Evolutionary conservation across 2,329 filamentous ascomycete genomes (phyloP).

Genomic region (Colletotrichum cordylinicola): DNA sequence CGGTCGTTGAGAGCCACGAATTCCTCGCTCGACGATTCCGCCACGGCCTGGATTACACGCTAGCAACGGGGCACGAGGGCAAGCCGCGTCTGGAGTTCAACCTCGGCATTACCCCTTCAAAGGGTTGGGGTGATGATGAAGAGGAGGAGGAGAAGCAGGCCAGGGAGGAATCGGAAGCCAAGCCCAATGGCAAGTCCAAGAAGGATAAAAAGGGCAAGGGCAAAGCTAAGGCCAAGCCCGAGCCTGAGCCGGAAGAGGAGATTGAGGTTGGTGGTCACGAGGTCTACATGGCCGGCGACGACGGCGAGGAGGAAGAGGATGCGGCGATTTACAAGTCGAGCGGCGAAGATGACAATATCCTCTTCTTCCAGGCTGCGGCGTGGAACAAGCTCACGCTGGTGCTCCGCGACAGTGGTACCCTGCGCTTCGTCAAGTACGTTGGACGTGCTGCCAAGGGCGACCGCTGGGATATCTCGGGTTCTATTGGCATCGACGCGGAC

Average conservation of each 20-base stretch:
- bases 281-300: slow-evolving; percentile 93
- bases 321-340: slow-evolving; percentile 87
- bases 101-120: slow-evolving; percentile 82
- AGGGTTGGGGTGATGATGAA: slow-evolving; percentile 81
- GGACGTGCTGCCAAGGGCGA: slow-evolving; percentile 83
- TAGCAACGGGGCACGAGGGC: slow-evolving; percentile 83
- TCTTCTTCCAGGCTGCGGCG: slow-evolving; percentile 66
- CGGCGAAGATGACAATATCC: slow-evolving; percentile 76
- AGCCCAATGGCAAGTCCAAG: slow-evolving; percentile 35
- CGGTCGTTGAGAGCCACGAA: slow-evolving; percentile 75
- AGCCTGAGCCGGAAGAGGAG: slow-evolving; percentile 28
- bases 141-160: slow-evolving; percentile 60
- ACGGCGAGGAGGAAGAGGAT: slow-evolving; percentile 65
- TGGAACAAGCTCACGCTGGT: slow-evolving; percentile 97
- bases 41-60: slow-evolving; percentile 86
- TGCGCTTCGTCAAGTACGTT: slow-evolving; percentile 97
- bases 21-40: slow-evolving; percentile 88
- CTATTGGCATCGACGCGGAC: slow-evolving; percentile 72
- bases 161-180: slow-evolving; percentile 46
- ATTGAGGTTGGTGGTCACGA: slow-evolving; percentile 74
- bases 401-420: slow-evolving; percentile 80
- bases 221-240: slow-evolving; percentile 33
- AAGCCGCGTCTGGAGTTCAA: slow-evolving; percentile 86
- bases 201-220: slow-evolving; percentile 33
- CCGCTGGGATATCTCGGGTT: slow-evolving; percentile 87